Base-by-base conservation (phyloP, 2,329 filamentous ascomycete species). In the Penicillium sp. region DNA sequence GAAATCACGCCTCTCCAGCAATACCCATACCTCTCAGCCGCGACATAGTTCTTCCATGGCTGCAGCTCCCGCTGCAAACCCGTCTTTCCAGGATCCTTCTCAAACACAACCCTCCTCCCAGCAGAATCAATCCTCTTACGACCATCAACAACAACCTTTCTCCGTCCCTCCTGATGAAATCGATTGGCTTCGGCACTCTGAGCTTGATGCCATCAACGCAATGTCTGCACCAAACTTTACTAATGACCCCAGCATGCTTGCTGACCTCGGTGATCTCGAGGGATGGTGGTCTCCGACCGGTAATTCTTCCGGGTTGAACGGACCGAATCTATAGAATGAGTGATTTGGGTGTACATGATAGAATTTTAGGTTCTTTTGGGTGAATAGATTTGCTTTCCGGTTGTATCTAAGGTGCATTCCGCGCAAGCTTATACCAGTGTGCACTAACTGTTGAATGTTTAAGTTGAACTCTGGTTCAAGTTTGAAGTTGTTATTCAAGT, bases 121-220 rank as follows among this genome's bases (percentile, higher is more conserved):
- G 3, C 34, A 57, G 5, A 49, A 45, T 6, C 42, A 28, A 8
- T 39, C 48, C 9, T 34, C 37, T 4, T 42, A 52, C 16, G 26
- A 54, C 1, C 55, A 53, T n/a, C 40, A 47, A 36, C 50, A 58
- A 47, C 60, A 61, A 18, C 26, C 48, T 1, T 45, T 64, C 9
- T 24, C 55, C 9, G 42, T 51, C 3, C 24, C 54, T 1, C 55
- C 56, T 0, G 56, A 52, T 2, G 63, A 72, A 18, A 55, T 70
- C 18, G 66, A 70, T 21, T 72, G 69, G 69, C 68, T 71, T 18
- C 62, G 56, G 0, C 63, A 62, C 9, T 58, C 69, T 3, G 68
- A 69, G 33, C 36, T 71, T 4, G 59, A 56, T 36, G 10, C 47
- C 2, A 28, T 60, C 24, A 55, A 31, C 7, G 28, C 45, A 1